Conservation (phyloP, 345 rosid genomes). For the Aquilaria malaccensis region DNA sequence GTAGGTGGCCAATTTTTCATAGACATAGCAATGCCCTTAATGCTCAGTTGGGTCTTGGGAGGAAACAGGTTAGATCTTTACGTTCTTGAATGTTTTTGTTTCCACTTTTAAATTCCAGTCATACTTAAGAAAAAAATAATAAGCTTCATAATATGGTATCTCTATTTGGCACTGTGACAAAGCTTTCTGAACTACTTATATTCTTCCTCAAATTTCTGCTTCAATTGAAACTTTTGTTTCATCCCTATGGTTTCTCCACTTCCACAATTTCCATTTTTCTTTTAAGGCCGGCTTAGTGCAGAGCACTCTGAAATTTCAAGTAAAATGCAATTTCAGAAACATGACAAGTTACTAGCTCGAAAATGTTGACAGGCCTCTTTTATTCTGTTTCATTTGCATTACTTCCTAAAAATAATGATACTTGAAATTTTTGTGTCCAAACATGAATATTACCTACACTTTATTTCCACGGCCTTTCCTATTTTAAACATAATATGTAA, state of each 20-base stretch:
- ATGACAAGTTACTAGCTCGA: background rate
- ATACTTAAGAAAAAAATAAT: background rate
- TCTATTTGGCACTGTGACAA: too few species aligned
- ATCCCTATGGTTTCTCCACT: background rate
- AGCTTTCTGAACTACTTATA: too few species aligned
- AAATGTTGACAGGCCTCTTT: background rate
- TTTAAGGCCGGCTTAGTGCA: background rate
- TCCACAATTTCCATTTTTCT: background rate
- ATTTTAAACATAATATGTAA: too few species aligned
- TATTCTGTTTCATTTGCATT: background rate
- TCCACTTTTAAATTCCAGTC: background rate
- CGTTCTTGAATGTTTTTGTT: background rate
- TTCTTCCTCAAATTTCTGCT: background rate
- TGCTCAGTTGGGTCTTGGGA: constrained; percentile 89
- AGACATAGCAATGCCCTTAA: constrained; percentile 67
- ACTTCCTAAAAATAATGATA: background rate
- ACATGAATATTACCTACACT: too few species aligned
- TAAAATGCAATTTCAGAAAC: too few species aligned
- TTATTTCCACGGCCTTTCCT: too few species aligned
- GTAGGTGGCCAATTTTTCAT: constrained; percentile 82
- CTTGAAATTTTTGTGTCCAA: too few species aligned
- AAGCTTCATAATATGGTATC: too few species aligned
- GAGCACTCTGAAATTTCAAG: background rate
- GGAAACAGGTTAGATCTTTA: constrained; percentile 69
- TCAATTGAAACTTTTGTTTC: background rate